Percentiles rank a stretch among this genome's conserved stretches.
These are phyloP conservation scores for Exophiala bonariae DNA, from an alignment of 2,329 filamentous ascomycete species.

Conservation along the genomic window DNA sequence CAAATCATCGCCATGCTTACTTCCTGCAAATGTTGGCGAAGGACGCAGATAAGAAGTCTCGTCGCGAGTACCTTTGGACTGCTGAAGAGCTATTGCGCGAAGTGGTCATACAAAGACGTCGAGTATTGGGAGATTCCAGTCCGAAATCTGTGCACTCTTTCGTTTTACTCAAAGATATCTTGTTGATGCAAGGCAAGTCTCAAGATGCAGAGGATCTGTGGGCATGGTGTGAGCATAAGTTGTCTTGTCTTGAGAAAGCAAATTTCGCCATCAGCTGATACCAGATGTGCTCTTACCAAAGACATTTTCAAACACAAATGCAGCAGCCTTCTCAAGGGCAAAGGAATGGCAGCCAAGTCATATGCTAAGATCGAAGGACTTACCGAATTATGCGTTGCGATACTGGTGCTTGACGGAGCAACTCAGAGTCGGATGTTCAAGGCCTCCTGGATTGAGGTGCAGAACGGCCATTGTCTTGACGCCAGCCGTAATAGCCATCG, in stretches of 20 bases:
- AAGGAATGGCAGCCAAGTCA: no score
- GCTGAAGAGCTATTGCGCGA: conserved; percentile 19
- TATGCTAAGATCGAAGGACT: no score
- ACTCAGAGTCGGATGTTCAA: background rate
- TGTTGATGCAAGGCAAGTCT: conserved; percentile 10
- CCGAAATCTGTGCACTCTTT: conserved; percentile 16
- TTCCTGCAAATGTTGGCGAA: conserved; percentile 18
- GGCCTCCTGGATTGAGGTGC: background rate
- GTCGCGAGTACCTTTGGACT: conserved; percentile 1
- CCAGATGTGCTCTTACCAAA: no score
- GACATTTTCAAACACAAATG: no score
- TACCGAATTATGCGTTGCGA: no score
- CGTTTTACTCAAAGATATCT: conserved; percentile 10
- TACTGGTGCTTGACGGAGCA: no score
- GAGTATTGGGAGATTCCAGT: conserved; percentile 15
- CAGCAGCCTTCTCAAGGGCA: no score
- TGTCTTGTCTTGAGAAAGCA: background rate
- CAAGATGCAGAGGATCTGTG: conserved; percentile 12
- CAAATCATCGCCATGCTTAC: conserved; percentile 21
- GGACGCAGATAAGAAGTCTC: conserved; percentile 1
- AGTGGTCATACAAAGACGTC: conserved; percentile 14
- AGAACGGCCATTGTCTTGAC: background rate
- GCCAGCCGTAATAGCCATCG: no score
- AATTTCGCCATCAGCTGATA: no score
- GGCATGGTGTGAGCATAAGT: conserved; percentile 14